A percentile compares a stretch with the other conserved stretches of the same genome.
Evolutionary conservation across 108 stramenopile species (phyloP).

Genomic region (Cyclotella baltica): DNA sequence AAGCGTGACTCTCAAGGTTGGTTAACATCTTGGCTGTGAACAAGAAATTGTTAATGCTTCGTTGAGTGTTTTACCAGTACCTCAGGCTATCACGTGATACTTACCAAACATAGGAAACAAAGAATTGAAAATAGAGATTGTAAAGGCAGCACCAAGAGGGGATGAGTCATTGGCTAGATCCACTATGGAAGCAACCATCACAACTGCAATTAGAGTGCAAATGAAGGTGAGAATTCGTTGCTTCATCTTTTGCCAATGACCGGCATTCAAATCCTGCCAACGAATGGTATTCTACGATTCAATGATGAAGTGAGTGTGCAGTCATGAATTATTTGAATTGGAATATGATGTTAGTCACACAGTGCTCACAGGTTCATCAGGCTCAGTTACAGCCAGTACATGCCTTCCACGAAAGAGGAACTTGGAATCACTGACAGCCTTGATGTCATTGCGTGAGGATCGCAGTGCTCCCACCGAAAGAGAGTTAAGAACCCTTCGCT

Average conservation of each 20-base stretch:
- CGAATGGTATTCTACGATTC: too few relatives aligned
- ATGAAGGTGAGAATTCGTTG: constrained; percentile 1
- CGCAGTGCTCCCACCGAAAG: background rate
- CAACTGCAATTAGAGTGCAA: background rate
- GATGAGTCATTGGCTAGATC: background rate
- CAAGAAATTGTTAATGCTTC: background rate
- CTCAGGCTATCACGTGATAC: too few relatives aligned
- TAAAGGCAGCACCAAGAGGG: background rate
- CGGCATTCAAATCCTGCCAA: constrained; percentile 5
- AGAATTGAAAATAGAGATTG: background rate
- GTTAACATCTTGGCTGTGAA: constrained; percentile 1
- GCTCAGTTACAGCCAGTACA: constrained; percentile 23
- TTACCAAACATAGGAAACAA: background rate
- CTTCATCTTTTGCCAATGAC: background rate
- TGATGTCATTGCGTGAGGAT: constrained; percentile 1
- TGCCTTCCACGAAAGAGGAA: constrained; percentile 19
- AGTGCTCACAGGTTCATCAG: constrained; percentile 26
- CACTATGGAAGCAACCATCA: background rate
- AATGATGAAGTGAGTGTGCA: too few relatives aligned
- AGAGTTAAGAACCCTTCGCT: constrained; percentile 26
- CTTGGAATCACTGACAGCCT: background rate
- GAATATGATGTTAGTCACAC: background rate
- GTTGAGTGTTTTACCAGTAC: too few relatives aligned
- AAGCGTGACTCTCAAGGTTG: constrained; percentile 26
- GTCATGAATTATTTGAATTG: too few relatives aligned